These are phyloP conservation scores for Ailanthus altissimus DNA, from an alignment of 345 rosid genomes.

Conservation along the genomic window DNA sequence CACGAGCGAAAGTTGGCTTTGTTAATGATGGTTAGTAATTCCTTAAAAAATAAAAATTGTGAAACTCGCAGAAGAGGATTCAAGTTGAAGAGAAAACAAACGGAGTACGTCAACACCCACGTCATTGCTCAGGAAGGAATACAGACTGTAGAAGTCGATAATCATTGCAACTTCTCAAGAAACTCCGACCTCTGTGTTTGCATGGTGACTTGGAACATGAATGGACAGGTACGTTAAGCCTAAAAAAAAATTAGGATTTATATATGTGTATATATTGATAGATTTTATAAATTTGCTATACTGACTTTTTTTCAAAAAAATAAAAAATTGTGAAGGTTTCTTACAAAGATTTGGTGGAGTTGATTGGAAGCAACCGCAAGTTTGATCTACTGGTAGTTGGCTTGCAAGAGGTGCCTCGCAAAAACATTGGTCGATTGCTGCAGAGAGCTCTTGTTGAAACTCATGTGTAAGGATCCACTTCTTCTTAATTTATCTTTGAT, in stretches of 20 bases:
- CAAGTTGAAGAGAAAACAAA: slow-evolving; percentile 25
- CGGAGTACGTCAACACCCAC: slow-evolving; percentile 18
- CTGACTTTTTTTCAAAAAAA: too few species aligned
- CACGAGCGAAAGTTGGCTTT: neutral
- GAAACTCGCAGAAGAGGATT: slow-evolving; percentile 28
- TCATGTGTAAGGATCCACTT: slow-evolving; percentile 35
- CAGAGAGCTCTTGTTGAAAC: slow-evolving; percentile 41
- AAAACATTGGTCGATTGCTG: slow-evolving; percentile 32
- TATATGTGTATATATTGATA: too few species aligned
- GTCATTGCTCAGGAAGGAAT: slow-evolving; percentile 43
- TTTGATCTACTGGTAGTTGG: slow-evolving; percentile 52
- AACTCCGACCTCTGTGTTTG: slow-evolving; percentile 64
- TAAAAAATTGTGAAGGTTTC: slow-evolving; percentile 30
- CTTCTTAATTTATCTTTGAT: neutral
- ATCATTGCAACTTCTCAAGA: slow-evolving; percentile 45
- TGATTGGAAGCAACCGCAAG: slow-evolving; percentile 42
- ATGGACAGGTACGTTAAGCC: slow-evolving; percentile 50
- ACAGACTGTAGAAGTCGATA: slow-evolving; percentile 42
- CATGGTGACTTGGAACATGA: slow-evolving; percentile 78
- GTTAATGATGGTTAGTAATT: neutral
- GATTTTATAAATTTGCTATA: too few species aligned
- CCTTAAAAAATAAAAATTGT: neutral
- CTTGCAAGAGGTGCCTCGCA: slow-evolving; percentile 54
- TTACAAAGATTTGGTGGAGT: slow-evolving; percentile 43
- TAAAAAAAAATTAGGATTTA: too few species aligned